phyloP scores from a whole-genome alignment of 2,329 filamentous ascomycete species.

The Sarocladium kiliense region DNA sequence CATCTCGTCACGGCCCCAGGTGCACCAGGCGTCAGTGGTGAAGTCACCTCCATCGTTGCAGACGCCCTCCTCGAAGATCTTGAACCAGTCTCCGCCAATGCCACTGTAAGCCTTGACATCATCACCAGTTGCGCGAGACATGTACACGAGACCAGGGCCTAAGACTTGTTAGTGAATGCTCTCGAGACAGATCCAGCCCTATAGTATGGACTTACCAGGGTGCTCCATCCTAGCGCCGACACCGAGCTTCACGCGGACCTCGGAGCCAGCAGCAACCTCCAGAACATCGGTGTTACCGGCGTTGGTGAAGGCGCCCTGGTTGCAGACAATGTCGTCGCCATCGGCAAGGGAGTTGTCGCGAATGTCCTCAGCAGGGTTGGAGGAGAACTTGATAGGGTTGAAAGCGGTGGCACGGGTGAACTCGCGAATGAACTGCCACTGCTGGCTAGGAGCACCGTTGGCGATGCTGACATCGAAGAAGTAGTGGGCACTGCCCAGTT shows the following conservation, averaged over 20 bases:
- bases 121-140: slow-evolving; percentile 20
- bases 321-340: slow-evolving; percentile 22
- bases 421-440: slow-evolving; percentile 19
- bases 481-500: slow-evolving; percentile 22
- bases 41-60: slow-evolving; percentile 16
- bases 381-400: slow-evolving; percentile 24
- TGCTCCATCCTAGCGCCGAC: slow-evolving; percentile 17
- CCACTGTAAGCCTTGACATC: slow-evolving; percentile 22
- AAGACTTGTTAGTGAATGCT: not conserved
- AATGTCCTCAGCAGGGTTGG: slow-evolving; percentile 18
- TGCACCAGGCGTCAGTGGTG: slow-evolving; percentile 18
- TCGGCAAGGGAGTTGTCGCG: slow-evolving; percentile 18
- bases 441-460: slow-evolving; percentile 15
- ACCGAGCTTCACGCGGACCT: slow-evolving; percentile 17
- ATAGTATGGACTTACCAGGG: slow-evolving; percentile 12
- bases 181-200: not conserved
- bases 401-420: slow-evolving; percentile 19
- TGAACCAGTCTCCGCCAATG: slow-evolving; percentile 21
- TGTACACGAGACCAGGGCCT: slow-evolving; percentile 19
- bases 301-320: slow-evolving; percentile 21
- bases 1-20: slow-evolving; percentile 17
- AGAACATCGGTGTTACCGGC: slow-evolving; percentile 17
- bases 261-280: slow-evolving; percentile 18
- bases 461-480: slow-evolving; percentile 21
- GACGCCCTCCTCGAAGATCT: slow-evolving; percentile 18